phyloP scores from a whole-genome alignment of 176 grass and related monocot species.

The Avena insularis region DNA sequence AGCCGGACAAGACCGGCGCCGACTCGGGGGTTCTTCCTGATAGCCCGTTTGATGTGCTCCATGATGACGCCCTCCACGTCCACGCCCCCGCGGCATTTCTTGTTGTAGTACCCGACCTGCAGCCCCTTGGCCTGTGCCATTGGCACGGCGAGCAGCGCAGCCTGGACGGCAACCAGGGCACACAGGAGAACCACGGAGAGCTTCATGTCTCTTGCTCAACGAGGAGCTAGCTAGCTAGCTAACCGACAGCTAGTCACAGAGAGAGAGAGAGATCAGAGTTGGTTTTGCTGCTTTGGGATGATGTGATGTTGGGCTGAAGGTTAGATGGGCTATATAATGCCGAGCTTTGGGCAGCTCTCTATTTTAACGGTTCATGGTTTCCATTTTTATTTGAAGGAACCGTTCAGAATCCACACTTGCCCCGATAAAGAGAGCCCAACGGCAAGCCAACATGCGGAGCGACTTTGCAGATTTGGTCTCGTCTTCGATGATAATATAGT shows the following conservation, averaged over 20 bases:
- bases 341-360: no score
- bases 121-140: constrained; percentile 19
- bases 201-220: constrained; percentile 34
- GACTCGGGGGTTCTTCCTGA: constrained; percentile 48
- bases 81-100: constrained; percentile 40
- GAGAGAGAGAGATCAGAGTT: not conserved
- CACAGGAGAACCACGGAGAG: constrained; percentile 36
- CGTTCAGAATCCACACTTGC: not conserved
- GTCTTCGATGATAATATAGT: no score
- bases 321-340: constrained; percentile 43
- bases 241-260: not conserved
- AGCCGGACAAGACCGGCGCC: constrained; percentile 63
- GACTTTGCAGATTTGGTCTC: not conserved
- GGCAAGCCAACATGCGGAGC: not conserved
- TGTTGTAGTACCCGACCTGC: constrained; percentile 53
- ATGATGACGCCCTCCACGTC: constrained; percentile 41
- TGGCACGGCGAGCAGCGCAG: constrained; percentile 32
- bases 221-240: not conserved
- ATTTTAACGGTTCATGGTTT: not conserved
- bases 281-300: not conserved
- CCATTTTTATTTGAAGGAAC: not conserved
- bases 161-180: constrained; percentile 41
- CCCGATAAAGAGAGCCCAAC: not conserved
- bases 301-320: not conserved
- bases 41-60: constrained; percentile 43